Conservation (phyloP, 257 asterid species). For the Solanum dulcamara region DNA sequence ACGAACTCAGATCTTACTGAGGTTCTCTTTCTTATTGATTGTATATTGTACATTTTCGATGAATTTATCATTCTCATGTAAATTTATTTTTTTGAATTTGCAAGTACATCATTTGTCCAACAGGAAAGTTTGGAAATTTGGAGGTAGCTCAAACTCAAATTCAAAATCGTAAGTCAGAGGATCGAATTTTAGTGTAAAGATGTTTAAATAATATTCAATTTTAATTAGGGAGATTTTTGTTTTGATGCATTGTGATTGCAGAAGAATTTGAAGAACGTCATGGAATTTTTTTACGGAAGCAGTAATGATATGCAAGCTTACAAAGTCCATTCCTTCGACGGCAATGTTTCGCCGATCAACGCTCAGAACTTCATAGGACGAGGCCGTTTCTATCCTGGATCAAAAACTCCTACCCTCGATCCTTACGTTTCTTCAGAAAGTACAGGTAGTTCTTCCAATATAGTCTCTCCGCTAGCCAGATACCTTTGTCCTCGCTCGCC, state of each 20-base stretch:
- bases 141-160: background rate
- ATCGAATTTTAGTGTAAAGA: background rate
- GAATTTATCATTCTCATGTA: background rate
- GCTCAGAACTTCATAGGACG: slow-evolving; percentile 11
- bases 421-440: slow-evolving; percentile 45
- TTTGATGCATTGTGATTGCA: slow-evolving; percentile 6
- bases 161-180: background rate
- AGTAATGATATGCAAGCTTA: slow-evolving; percentile 24
- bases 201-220: background rate
- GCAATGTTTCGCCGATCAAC: slow-evolving; percentile 22
- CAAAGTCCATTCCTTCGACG: slow-evolving; percentile 18
- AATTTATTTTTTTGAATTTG: background rate
- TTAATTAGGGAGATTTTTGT: background rate
- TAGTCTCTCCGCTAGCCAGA: slow-evolving; percentile 17
- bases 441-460: slow-evolving; percentile 23
- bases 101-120: background rate
- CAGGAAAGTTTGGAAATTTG: background rate
- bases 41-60: background rate
- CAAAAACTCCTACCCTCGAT: slow-evolving; percentile 21
- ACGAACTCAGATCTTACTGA: background rate
- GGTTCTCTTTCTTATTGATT: background rate
- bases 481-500: background rate
- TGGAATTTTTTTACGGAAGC: slow-evolving; percentile 28
- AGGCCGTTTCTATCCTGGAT: slow-evolving; percentile 15
- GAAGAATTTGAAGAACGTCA: slow-evolving; percentile 7